phyloP scores from a whole-genome alignment of 768 basidiomycete genomes.

The Chalciporus pseudorubinellus region DNA sequence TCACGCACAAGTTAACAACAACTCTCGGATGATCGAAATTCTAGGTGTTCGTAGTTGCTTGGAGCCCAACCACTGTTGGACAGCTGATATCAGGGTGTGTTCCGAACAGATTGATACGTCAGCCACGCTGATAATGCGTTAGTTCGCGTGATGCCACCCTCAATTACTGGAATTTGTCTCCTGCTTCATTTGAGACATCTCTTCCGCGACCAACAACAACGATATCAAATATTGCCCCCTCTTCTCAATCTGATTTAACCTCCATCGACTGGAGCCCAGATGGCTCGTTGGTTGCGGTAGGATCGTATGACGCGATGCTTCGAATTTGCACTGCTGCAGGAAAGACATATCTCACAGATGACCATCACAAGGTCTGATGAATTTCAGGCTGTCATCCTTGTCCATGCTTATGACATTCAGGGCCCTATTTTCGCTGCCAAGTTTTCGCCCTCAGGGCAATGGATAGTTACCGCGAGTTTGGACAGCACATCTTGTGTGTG shows the following conservation, averaged over 20 bases:
- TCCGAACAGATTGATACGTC: not conserved
- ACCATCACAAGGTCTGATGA: slow-evolving; percentile 59
- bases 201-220: slow-evolving; percentile 37
- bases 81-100: slow-evolving; percentile 74
- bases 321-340: slow-evolving; percentile 65
- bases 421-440: slow-evolving; percentile 77
- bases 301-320: slow-evolving; percentile 71
- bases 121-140: slow-evolving; percentile 3
- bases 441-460: slow-evolving; percentile 71
- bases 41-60: slow-evolving; percentile 79
- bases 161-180: slow-evolving; percentile 68
- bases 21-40: slow-evolving; percentile 2
- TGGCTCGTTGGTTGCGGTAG: slow-evolving; percentile 72
- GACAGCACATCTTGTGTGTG: slow-evolving; percentile 79
- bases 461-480: slow-evolving; percentile 73
- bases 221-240: slow-evolving; percentile 48
- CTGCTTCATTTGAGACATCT: slow-evolving; percentile 26
- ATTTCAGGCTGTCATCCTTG: not conserved
- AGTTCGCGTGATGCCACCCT: slow-evolving; percentile 78
- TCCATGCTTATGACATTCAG: slow-evolving; percentile 39
- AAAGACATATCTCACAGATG: slow-evolving; percentile 58
- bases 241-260: slow-evolving; percentile 62
- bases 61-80: slow-evolving; percentile 62
- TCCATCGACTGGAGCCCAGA: slow-evolving; percentile 75
- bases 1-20: slow-evolving; percentile 15